These are phyloP conservation scores for Botrytis byssoidea DNA, from an alignment of 2,329 filamentous ascomycete genomes.

Conservation along the genomic window DNA sequence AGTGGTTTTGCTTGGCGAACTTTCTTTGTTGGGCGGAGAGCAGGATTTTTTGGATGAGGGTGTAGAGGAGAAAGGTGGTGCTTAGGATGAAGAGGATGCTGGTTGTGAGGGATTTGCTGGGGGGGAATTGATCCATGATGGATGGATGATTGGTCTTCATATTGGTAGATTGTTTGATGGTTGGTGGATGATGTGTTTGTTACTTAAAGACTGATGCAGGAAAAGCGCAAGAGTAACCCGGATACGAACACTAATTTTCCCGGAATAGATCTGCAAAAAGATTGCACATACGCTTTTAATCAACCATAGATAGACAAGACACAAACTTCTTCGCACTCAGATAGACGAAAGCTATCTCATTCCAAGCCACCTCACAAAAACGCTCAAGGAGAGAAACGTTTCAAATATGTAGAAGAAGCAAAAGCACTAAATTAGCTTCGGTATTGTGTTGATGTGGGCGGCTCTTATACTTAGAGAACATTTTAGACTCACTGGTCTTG, in stretches of 20 bases:
- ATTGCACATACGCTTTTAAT: background rate
- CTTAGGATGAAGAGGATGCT: slow-evolving; percentile 7
- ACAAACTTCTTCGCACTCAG: background rate
- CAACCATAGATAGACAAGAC: background rate
- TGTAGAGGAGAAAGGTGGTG: slow-evolving; percentile 23
- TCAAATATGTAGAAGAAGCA: background rate
- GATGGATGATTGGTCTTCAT: background rate
- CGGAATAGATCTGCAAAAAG: background rate
- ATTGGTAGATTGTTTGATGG: background rate
- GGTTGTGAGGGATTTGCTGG: background rate
- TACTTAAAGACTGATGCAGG: background rate
- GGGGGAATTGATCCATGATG: background rate
- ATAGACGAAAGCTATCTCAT: background rate
- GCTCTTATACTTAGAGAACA: background rate
- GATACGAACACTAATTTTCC: background rate
- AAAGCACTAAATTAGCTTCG: background rate
- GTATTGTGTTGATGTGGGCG: background rate
- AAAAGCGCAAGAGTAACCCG: background rate
- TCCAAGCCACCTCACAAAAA: too few relatives aligned
- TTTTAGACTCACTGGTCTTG: background rate
- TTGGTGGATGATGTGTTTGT: background rate
- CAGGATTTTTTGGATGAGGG: slow-evolving; percentile 17
- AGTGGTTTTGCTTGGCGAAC: slow-evolving; percentile 42
- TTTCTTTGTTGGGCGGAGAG: slow-evolving; percentile 10
- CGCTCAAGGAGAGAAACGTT: background rate